Base-by-base conservation (phyloP, 208 protist genomes). In the Trypanosoma lewisi region DNA sequence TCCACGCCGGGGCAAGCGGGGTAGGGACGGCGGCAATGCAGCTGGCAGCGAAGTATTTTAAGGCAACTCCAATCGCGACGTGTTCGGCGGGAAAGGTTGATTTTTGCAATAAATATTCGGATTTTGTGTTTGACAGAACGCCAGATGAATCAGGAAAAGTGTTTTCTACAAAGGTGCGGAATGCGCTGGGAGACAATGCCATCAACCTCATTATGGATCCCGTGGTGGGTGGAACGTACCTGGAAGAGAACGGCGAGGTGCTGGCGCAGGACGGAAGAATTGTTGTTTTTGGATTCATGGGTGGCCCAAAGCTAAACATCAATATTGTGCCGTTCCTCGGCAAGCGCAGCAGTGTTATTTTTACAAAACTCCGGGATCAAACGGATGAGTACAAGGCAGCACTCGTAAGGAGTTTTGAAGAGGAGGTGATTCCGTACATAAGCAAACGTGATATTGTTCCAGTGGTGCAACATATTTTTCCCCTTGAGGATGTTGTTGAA, bases 1-100 rank as follows among this genome's bases (percentile, higher is more conserved):
- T 97, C 36, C 91, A 97, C 65, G 89, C 89, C 39, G 87, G 82
- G 27, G 87, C 87, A 30, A 94, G 88, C 63, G 96, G 96, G 30
- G 89, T 98, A 4, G 93, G 93, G 33, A 90, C 79, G 17, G 85
- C 89, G 9, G 62, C 81, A 1, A 79, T 83, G 31, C 95, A 97
- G 73, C 39, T 98, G 8, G 81, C 80, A 19, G 83, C 92, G 65
- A 87, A 85, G 52, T 83, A 85, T 73, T 93, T 93, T 59, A 51
- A 76, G 33, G 85, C 79, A 3, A 87, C 61, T 4, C 82, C 78
- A 12, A 67, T 89, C 21, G 86, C 77, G 19, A 94, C 82, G 16
- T 82, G 81, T 25, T 80, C 83, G 2, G 62, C 80, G 16, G 63
- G 37, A 11, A 95, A 95, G 72, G 56, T 95, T n/a, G 80, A 87